A percentile compares a stretch with the other conserved stretches of the same genome.
Conservation (phyloP, 179 eudicot genomes). For the Heliamphora pulchella region DNA sequence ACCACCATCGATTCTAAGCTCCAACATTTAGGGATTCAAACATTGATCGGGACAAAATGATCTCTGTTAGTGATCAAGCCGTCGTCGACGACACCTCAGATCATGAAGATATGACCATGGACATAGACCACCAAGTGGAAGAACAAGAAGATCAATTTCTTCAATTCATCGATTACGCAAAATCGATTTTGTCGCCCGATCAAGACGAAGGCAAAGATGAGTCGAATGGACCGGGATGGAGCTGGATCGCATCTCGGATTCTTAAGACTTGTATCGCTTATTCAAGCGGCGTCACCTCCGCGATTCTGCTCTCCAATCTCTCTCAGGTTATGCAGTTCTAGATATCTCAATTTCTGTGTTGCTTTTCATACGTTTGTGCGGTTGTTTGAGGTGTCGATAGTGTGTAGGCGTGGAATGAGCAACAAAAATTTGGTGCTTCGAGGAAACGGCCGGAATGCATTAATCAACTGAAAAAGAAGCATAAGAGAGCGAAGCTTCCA, state of each 20-base stretch:
- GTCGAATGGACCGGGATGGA: constrained; percentile 59
- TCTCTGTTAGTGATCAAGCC: background rate
- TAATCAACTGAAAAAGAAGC: constrained; percentile 52
- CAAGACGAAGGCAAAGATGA: constrained; percentile 26
- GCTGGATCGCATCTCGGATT: constrained; percentile 75
- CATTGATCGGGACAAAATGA: background rate
- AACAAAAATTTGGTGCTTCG: constrained; percentile 48
- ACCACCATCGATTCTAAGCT: no score
- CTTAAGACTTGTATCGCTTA: constrained; percentile 74
- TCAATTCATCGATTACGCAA: constrained; percentile 60
- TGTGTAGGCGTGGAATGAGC: constrained; percentile 79
- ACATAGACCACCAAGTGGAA: constrained; percentile 14
- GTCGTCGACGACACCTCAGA: background rate
- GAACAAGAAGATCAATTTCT: constrained; percentile 50
- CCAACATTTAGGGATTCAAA: constrained; percentile 10
- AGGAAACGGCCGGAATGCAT: constrained; percentile 64
- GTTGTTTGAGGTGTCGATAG: background rate
- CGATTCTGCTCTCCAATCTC: constrained; percentile 83
- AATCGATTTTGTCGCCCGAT: constrained; percentile 40
- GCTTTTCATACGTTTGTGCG: background rate
- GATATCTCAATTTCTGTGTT: background rate
- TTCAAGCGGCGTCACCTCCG: constrained; percentile 89
- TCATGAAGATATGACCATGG: constrained; percentile 21
- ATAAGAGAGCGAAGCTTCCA: constrained; percentile 54
- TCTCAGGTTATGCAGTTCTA: constrained; percentile 43